These are phyloP conservation scores for Suillus alpinus DNA, from an alignment of 768 basidiomycete genomes.

Conservation along the genomic window DNA sequence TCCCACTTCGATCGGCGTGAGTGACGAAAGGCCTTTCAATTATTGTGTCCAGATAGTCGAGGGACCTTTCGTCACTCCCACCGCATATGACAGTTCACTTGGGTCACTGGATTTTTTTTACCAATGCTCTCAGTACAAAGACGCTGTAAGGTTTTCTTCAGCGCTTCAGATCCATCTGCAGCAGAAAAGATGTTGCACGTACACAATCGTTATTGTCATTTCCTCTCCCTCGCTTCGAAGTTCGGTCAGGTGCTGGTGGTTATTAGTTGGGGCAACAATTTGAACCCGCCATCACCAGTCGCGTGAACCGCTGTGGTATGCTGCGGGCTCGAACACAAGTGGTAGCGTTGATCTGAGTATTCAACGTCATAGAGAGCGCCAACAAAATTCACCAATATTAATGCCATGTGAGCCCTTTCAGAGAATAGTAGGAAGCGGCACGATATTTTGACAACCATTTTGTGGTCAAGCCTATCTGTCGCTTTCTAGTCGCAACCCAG, in stretches of 20 bases:
- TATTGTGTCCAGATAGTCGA: neutral
- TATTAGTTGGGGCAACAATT: neutral
- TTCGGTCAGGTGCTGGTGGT: neutral
- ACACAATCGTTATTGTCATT: neutral
- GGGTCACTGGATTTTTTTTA: neutral
- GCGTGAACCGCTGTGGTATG: too few relatives aligned
- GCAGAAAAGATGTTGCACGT: neutral
- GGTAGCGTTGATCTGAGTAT: too few relatives aligned
- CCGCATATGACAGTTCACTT: neutral
- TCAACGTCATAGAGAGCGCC: too few relatives aligned
- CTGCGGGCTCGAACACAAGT: too few relatives aligned
- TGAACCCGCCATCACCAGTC: neutral
- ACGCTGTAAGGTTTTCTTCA: neutral
- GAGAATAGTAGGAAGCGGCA: too few relatives aligned
- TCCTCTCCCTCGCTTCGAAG: too few relatives aligned
- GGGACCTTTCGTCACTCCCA: neutral
- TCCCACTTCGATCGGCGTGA: neutral
- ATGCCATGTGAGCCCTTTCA: too few relatives aligned
- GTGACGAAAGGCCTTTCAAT: neutral
- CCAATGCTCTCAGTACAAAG: neutral
- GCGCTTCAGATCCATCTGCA: neutral
- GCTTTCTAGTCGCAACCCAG: too few relatives aligned
- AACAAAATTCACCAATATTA: too few relatives aligned
- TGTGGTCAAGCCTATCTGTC: too few relatives aligned
- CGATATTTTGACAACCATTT: too few relatives aligned